Base-by-base conservation (phyloP, 2,329 filamentous ascomycete species). In the Sclerotinia subarctica region DNA sequence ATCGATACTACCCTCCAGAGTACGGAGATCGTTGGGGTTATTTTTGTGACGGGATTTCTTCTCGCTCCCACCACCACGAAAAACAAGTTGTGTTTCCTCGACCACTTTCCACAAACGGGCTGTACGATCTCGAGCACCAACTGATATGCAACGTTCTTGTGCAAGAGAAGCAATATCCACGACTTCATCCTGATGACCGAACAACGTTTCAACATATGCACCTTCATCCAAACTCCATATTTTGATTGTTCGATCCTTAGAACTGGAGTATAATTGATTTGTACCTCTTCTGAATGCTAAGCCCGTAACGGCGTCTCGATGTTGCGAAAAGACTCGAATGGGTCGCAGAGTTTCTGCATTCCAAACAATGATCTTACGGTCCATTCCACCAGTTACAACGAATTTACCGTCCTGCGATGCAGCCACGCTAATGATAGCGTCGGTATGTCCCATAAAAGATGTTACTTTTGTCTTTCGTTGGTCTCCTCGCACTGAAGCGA, bases 51-150 rank as follows among this genome's bases (percentile, higher is more conserved):
- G 76, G 51, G 78, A 78, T 73, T 86, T 87, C 74, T 85, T 86
- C 70, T 85, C 83, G 35, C 84, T 82, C 53, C 88, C 90, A 70
- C 93, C 93, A 68, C 94, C 94, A 59, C 94, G 90, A 80, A 98
- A 99, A 2, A 98, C 94, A 8, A 99, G 86, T 78, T 99, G 95
- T 1, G 91, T 92, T 81, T 99, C 94, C 75, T 99, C 95, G 5
- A 92, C 88, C 1, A 99, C 94, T 79, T 97, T 97, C 95, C 95
- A 99, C 73, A 97, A 81, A 69, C 95, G 86, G 51, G 94, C 95
- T 2, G 94, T 97, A 68, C 94, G 89, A 78, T 99, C 95, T 72
- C 95, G 86, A 7, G 93, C 90, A 67, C 95, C 95, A 24, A 97
- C 95, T 70, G 90, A 95, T 69, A 98, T 85, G 77, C 95, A 97